Percentiles rank a stretch among this genome's conserved stretches.
phyloP scores from a whole-genome alignment of 2,329 filamentous ascomycete species.

The Thielaviopsis ethacetica region DNA sequence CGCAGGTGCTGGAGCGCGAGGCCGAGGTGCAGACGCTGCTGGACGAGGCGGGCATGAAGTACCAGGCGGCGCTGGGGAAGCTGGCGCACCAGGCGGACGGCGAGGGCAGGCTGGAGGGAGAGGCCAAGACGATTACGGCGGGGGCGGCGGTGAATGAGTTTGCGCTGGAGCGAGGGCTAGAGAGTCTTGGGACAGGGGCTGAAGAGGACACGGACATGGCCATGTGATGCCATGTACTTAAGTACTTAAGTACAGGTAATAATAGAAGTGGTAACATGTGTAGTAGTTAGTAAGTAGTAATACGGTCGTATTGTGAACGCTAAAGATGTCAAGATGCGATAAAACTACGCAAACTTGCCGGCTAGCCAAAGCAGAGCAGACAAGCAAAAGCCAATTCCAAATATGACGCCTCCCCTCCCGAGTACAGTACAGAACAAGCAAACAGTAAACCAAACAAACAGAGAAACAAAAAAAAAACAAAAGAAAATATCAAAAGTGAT shows the following conservation, averaged over 20 bases:
- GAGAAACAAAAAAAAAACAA: neutral
- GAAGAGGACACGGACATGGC: neutral
- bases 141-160: conserved; percentile 14
- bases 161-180: conserved; percentile 25
- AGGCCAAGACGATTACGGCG: neutral
- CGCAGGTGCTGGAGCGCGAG: conserved; percentile 51
- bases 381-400: neutral
- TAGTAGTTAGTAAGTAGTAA: neutral
- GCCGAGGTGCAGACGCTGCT: conserved; percentile 65
- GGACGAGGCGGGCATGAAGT: conserved; percentile 59
- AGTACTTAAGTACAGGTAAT: neutral
- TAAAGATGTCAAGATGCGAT: neutral
- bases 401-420: neutral
- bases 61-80: conserved; percentile 27
- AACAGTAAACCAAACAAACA: neutral
- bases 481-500: neutral
- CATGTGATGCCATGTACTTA: neutral
- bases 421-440: neutral
- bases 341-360: neutral
- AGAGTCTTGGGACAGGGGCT: conserved; percentile 26
- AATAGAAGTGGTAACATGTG: neutral
- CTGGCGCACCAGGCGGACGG: conserved; percentile 3
- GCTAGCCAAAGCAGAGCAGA: neutral
- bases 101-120: neutral
- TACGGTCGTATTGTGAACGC: neutral